Conservation (phyloP, 495 filamentous ascomycete genomes). For the Annulohypoxylon stygium region DNA sequence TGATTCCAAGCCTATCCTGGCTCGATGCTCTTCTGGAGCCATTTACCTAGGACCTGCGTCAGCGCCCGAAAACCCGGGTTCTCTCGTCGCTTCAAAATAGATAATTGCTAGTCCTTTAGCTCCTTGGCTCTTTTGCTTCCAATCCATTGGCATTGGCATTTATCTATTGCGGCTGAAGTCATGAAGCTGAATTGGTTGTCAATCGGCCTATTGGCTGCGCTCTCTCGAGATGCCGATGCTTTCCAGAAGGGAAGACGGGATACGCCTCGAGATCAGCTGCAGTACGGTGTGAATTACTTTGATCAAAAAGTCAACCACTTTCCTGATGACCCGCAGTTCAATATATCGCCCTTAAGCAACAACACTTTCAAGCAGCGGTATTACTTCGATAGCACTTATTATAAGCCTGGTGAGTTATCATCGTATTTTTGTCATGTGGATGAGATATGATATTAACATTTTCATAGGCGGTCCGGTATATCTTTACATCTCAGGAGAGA, state of each 20-base stretch:
- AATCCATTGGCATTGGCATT: conserved; percentile 3
- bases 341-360: conserved; percentile 51
- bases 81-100: conserved; percentile 10
- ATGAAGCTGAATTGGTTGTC: conserved; percentile 38
- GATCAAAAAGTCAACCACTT: conserved; percentile 59
- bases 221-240: conserved; percentile 19
- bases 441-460: conserved; percentile 21
- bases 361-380: conserved; percentile 62
- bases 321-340: conserved; percentile 50
- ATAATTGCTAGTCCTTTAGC: conserved; percentile 8
- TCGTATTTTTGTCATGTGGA: neutral
- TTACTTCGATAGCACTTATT: conserved; percentile 61
- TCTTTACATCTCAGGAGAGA: conserved; percentile 62
- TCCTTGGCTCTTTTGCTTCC: conserved; percentile 7
- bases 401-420: conserved; percentile 54
- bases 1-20: conserved; percentile 27
- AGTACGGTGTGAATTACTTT: conserved; percentile 47
- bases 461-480: conserved; percentile 57
- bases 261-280: conserved; percentile 33
- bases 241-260: conserved; percentile 33
- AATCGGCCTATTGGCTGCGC: conserved; percentile 31
- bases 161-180: neutral
- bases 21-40: neutral
- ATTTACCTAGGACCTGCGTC: neutral
- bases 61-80: conserved; percentile 25